These are phyloP conservation scores for Rutstroemia sp. DNA, from an alignment of 2,329 filamentous ascomycete genomes.

Conservation along the genomic window DNA sequence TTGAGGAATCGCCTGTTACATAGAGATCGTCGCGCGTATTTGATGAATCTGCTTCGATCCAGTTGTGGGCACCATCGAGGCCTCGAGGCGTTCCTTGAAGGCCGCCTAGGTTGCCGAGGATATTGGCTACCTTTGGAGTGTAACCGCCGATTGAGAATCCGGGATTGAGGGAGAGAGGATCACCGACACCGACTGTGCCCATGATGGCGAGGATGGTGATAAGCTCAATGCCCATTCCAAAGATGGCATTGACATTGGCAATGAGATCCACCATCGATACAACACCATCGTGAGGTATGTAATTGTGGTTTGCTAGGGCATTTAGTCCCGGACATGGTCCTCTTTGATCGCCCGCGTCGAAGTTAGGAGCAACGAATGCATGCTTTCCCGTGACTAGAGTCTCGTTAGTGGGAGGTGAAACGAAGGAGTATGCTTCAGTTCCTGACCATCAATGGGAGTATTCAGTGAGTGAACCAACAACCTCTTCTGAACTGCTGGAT, in stretches of 20 bases:
- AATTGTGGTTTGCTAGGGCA: conserved; percentile 36
- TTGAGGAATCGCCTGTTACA: not conserved
- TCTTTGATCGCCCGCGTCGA: conserved; percentile 15
- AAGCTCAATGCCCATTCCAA: conserved; percentile 4
- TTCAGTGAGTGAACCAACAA: not conserved
- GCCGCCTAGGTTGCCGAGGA: conserved; percentile 20
- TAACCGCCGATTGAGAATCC: not conserved
- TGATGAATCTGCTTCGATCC: conserved; percentile 45
- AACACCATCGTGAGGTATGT: conserved; percentile 33
- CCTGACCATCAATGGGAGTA: not conserved
- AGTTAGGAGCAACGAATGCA: conserved; percentile 13
- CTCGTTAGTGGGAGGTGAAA: no score
- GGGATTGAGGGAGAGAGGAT: not conserved
- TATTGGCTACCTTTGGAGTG: not conserved
- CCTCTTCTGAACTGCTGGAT: not conserved
- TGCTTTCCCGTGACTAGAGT: conserved; percentile 5
- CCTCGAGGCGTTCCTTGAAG: conserved; percentile 35
- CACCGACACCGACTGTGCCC: not conserved
- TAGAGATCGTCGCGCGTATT: conserved; percentile 42
- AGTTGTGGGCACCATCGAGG: conserved; percentile 42
- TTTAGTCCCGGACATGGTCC: conserved; percentile 33
- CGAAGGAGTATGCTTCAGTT: no score
- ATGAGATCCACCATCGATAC: conserved; percentile 25
- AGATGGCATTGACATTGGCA: conserved; percentile 17
- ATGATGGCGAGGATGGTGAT: not conserved